phyloP scores from a whole-genome alignment of 306 rosid genomes.

The Nissolia schottii region DNA sequence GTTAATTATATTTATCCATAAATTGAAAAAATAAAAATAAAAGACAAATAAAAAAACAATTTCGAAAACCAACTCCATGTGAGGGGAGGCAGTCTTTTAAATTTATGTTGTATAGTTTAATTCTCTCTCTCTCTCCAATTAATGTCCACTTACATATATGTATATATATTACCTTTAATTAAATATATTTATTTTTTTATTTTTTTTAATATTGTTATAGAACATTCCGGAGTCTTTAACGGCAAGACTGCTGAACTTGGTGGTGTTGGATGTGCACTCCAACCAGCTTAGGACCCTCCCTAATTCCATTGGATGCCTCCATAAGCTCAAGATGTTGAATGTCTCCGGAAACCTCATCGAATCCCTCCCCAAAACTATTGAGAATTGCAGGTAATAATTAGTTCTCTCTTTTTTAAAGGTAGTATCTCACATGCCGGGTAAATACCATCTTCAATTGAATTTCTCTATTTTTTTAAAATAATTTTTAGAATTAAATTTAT shows the following conservation, averaged over 20 bases:
- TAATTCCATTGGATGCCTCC: slow-evolving; percentile 85
- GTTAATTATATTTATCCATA: too few relatives aligned
- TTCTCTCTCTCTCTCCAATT: background rate
- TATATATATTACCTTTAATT: background rate
- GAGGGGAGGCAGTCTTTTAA: background rate
- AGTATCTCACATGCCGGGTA: too few relatives aligned
- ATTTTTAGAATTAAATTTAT: too few relatives aligned
- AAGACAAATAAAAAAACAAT: background rate
- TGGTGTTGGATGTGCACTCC: slow-evolving; percentile 73
- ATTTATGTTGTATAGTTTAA: background rate
- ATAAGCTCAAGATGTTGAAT: slow-evolving; percentile 72
- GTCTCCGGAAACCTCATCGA: slow-evolving; percentile 71
- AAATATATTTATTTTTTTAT: background rate
- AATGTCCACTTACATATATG: background rate
- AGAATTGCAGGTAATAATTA: slow-evolving; percentile 98
- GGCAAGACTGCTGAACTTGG: slow-evolving; percentile 69
- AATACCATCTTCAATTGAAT: too few relatives aligned
- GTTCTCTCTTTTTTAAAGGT: too few relatives aligned
- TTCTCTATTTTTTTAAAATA: too few relatives aligned
- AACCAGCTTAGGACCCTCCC: slow-evolving; percentile 80
- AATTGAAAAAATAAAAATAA: background rate
- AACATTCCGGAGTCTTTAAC: slow-evolving; percentile 76
- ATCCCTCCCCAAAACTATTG: slow-evolving; percentile 69
- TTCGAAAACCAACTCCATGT: background rate
- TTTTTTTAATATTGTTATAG: slow-evolving; percentile 27